phyloP scores from a whole-genome alignment of 345 rosid genomes.

The Psidium friedrichsthalianum region DNA sequence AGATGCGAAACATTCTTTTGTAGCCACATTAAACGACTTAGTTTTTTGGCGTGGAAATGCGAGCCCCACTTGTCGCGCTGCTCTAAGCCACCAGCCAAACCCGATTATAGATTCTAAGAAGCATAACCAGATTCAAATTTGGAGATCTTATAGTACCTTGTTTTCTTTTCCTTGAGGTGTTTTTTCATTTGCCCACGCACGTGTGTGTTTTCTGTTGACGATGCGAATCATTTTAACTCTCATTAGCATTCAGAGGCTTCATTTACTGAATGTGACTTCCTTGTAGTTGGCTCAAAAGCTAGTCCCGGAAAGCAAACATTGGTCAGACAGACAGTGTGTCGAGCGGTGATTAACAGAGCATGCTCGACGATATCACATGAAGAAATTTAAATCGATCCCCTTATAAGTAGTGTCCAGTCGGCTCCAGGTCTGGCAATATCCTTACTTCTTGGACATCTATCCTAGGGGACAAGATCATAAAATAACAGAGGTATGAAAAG shows the following conservation, averaged over 20 bases:
- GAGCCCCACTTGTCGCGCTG: neutral
- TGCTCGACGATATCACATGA: neutral
- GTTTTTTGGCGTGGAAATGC: neutral
- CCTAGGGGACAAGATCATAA: neutral
- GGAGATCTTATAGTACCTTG: neutral
- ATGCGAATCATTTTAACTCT: neutral
- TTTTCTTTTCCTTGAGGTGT: neutral
- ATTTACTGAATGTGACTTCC: neutral
- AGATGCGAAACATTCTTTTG: neutral
- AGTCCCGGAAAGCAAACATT: neutral
- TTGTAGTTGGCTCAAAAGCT: neutral
- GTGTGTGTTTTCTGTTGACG: neutral
- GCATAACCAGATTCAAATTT: neutral
- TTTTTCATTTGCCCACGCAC: neutral
- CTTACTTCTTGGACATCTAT: neutral
- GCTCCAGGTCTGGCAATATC: neutral
- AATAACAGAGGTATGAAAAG: slow-evolving; percentile 21
- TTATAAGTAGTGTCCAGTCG: neutral
- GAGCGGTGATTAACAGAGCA: neutral
- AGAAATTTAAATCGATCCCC: neutral
- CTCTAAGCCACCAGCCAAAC: too few species aligned
- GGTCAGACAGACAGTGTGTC: neutral
- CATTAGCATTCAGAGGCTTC: neutral
- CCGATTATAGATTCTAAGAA: neutral
- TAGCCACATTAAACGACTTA: neutral